Conservation (phyloP, 345 rosid genomes). For the Combretum micranthum region DNA sequence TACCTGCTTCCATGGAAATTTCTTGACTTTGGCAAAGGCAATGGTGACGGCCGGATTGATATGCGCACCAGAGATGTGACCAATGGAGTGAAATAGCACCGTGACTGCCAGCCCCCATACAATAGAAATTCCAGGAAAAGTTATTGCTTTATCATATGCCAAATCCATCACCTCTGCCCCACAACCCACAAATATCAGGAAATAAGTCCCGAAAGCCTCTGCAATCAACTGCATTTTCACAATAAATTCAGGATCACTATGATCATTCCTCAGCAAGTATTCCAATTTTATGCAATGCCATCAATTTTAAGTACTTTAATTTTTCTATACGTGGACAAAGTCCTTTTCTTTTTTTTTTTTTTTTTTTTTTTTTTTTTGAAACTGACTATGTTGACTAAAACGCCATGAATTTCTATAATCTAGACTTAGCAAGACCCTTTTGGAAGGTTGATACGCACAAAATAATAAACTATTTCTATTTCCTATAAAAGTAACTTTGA, state of each 20-base stretch:
- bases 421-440: too few species aligned
- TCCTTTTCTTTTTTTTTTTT: too few species aligned
- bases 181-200: constrained; percentile 30
- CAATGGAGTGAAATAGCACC: constrained; percentile 30
- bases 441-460: too few species aligned
- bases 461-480: too few species aligned
- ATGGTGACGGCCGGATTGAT: constrained; percentile 36
- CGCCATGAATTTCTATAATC: not conserved
- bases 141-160: constrained; percentile 27
- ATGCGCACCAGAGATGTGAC: constrained; percentile 36
- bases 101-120: constrained; percentile 33
- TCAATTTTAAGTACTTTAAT: too few species aligned
- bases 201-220: constrained; percentile 25
- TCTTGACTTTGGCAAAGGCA: constrained; percentile 33
- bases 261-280: not conserved
- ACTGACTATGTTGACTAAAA: not conserved
- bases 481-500: too few species aligned
- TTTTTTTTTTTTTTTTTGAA: too few species aligned
- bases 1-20: constrained; percentile 34
- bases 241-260: not conserved
- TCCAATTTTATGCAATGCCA: not conserved
- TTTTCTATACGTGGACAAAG: too few species aligned
- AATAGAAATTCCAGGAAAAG: constrained; percentile 25
- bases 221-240: constrained; percentile 19
- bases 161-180: constrained; percentile 20